A percentile compares a stretch with the other conserved stretches of the same genome.
These are phyloP conservation scores for Pestalotiopsis fici DNA, from an alignment of 2,329 filamentous ascomycete genomes.

Conservation along the genomic window DNA sequence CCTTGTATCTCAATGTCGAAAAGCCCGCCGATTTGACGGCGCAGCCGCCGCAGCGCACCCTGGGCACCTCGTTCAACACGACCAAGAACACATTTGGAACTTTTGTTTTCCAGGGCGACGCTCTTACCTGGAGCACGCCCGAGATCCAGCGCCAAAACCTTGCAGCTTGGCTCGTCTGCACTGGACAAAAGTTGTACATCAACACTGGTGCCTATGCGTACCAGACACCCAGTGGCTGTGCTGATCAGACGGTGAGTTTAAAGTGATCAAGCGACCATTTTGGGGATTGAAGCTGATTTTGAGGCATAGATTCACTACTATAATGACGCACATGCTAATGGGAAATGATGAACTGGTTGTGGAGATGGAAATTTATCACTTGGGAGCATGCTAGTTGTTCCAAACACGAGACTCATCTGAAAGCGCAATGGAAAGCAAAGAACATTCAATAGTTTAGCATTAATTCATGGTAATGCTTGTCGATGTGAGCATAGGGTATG, in stretches of 20 bases:
- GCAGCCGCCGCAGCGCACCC: slow-evolving; percentile 35
- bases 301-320: slow-evolving; percentile 40
- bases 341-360: not conserved
- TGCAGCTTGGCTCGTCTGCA: slow-evolving; percentile 61
- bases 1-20: slow-evolving; percentile 50
- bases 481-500: too few relatives aligned
- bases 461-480: too few relatives aligned
- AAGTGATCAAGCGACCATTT: too few relatives aligned
- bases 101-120: slow-evolving; percentile 60
- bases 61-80: slow-evolving; percentile 52
- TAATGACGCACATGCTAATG: slow-evolving; percentile 35
- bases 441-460: too few relatives aligned
- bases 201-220: slow-evolving; percentile 62
- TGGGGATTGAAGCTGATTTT: not conserved
- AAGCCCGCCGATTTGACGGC: slow-evolving; percentile 41
- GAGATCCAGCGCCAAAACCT: slow-evolving; percentile 53
- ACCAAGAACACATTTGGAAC: slow-evolving; percentile 55
- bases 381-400: too few relatives aligned
- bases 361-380: too few relatives aligned
- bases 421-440: too few relatives aligned
- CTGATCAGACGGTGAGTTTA: slow-evolving; percentile 55
- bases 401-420: too few relatives aligned
- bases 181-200: slow-evolving; percentile 51
- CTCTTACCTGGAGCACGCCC: slow-evolving; percentile 52
- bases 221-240: slow-evolving; percentile 57